Base-by-base conservation (phyloP, 495 filamentous ascomycete genomes). In the Trichocladium antarcticum region DNA sequence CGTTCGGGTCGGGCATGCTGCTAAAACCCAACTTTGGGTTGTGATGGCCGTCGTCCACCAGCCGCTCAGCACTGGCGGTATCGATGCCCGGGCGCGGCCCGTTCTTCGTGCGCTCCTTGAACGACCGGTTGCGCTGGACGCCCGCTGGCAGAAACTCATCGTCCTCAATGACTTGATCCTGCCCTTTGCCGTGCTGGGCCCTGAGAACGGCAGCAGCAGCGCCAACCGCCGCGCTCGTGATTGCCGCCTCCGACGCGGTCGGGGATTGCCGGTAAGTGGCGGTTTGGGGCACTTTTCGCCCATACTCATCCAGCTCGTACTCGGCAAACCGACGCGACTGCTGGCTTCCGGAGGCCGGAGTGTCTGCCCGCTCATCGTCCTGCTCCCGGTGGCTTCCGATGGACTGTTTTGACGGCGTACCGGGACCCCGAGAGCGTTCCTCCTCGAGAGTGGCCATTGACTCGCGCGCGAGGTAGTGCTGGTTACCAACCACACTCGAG, bases 41-140 rank as follows among this genome's bases (percentile, higher is more conserved):
- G n/a, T 73, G 66, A 11, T 79, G 65, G 16, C 82, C 74, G 16
- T 81, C 75, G 24, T 75, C 66, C 10, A 40, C 51, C 17, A 84
- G 80, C 38, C 77, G 72, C 37, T 85, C 78, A 29, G 86, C 69
- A 57, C 85, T 89, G 50, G 85, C 83, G n/a, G 85, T 84, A 10
- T 85, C 87, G 20, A 74, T 73, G 17, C 75, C 73, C n/a, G 73
- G 70, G 38, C 63, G 62, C 28, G 64, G 64, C 0, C 67, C 69
- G 37, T 73, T 68, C 55, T 68, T 61, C 3, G 74, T 69, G 42
- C 74, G 72, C 49, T 79, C 74, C 52, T 77, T 77, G 62, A 79
- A 79, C 10, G 75, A 79, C 44, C 63, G 65, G 50, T 73, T 71
- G 52, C 70, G 65, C 29, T 60, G 54, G 11, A 72, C 62, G n/a